Evolutionary conservation across 805 yeast species (phyloP), one percentile per base, ranked within the genome.

Genomic region (Wilhelminamyces savonicus): DNA sequence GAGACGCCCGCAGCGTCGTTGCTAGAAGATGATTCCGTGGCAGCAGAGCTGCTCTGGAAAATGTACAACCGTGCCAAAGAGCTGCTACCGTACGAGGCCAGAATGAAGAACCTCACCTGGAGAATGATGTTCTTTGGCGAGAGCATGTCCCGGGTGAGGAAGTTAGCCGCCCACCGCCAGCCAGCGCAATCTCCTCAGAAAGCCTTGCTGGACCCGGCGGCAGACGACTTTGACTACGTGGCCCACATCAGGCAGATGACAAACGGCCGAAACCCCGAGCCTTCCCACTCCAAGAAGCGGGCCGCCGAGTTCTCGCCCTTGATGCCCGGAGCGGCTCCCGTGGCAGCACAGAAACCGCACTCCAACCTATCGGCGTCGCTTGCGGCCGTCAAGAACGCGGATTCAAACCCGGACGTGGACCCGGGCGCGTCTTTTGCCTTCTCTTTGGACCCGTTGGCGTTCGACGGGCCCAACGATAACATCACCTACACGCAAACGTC

Each of bases 91-190:
- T 77, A 83, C 51, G 71, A 73, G 32, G 70, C 75, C 16, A 62
- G 96, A 29, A 81, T 87, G 78, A 85, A 82, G 47, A 87, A 87
- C 50, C 55, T 86, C 31, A 78, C 94, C 7, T 86, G 95, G 95
- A 62, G 96, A 35, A 70, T 86, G 75, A 80, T 86, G 88, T 74
- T n/a, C 8, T 24, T 7, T 5, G 21, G 17, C 31, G 11, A 28
- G 18, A 30, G 14, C 29, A 34, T 17, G 23, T 31, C 7, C 27
- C 39, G 13, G 18, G 32, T 13, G 35, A 42, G 9, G 17, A 32
- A 8, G 30, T 36, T 14, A 27, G 16, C 14, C 38, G 17, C 29
- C 12, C 38, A 27, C 15, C 29, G 21, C 22, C 15, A 24, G 31
- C 38, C 34, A 4, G 21, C 27, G 4, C n/a, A n/a, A n/a, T n/a